Percentiles rank a stretch among this genome's conserved stretches.
Conservation (phyloP, 306 rosid species). For the Castanospermum australe region DNA sequence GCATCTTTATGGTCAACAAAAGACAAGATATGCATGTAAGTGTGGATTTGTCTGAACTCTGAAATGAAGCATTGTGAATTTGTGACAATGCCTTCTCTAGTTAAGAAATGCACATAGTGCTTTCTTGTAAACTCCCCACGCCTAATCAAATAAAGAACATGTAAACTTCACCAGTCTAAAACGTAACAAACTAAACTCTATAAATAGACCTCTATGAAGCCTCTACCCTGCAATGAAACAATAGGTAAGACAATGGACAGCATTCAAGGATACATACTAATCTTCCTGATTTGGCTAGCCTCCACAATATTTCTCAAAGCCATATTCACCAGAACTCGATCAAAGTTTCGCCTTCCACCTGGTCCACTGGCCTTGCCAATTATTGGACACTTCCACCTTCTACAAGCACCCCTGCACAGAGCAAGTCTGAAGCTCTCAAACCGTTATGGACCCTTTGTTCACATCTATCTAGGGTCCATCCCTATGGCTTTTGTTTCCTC, state of each 20-base stretch:
- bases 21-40: background rate
- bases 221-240: background rate
- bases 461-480: conserved; percentile 48
- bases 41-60: background rate
- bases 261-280: conserved; percentile 36
- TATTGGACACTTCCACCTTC: conserved; percentile 43
- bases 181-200: background rate
- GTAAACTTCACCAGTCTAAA: background rate
- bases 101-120: background rate
- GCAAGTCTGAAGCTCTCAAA: conserved; percentile 40
- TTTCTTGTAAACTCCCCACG: background rate
- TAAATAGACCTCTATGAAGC: background rate
- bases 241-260: conserved; percentile 32
- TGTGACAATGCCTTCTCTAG: conserved; percentile 17
- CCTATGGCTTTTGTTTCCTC: conserved; percentile 50
- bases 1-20: background rate
- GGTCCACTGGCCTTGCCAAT: conserved; percentile 42
- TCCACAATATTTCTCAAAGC: conserved; percentile 28
- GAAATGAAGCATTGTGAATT: background rate
- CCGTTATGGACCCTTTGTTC: conserved; percentile 55
- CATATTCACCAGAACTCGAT: conserved; percentile 28
- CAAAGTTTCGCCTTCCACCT: conserved; percentile 33
- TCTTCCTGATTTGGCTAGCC: conserved; percentile 38
- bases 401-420: conserved; percentile 39
- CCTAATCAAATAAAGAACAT: background rate